Evolutionary conservation across 768 basidiomycete genomes (phyloP), one percentile per base, ranked within the genome.

Genomic region (Tricholoma sp.): DNA sequence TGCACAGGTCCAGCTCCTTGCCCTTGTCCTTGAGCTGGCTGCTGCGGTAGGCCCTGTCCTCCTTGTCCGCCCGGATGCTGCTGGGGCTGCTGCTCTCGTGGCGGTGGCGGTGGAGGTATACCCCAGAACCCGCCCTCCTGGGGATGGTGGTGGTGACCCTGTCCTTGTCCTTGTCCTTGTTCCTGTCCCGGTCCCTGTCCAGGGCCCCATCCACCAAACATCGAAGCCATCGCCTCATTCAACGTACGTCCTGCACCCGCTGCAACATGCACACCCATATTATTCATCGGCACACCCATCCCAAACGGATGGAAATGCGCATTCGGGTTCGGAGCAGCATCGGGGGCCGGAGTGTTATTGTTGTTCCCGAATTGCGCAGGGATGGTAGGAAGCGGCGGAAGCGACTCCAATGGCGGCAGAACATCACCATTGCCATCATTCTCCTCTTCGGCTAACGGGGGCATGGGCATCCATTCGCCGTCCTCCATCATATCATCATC

Each of bases 141-240:
- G 35, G 50, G 60, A 14, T 57, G 63, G 24, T 60, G 57, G 8
- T 54, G 41, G 22, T 19, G 43, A 29, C 19, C 49, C 47, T 29
- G 24, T 8, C 49, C 18, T 12, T 43, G 50, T 5, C 27, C 24
- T 47, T 41, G 35, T 1, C 24, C 24, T 24, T 27, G 29, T 18
- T 5, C 55, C 4, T 32, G 41, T 41, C 5, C 35, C 37, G 7
- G 22, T 19, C 47, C 18, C 14, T 43, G 49, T 9, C 35, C 24
- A 47, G 27, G 35, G 6, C 47, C 57, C 41, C 65, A 55, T 14
- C 64, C 50, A 18, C 52, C 61, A 45, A 71, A 61, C 35, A 70
- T 41, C 34, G 64, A 64, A 4, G 61, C 52, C 43, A 71, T 61
- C 3, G 69, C 66, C 51, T 72, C 71, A 50, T 61, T 58, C 57